phyloP scores from a whole-genome alignment of 306 rosid species.

The Phaseolus lunatus region DNA sequence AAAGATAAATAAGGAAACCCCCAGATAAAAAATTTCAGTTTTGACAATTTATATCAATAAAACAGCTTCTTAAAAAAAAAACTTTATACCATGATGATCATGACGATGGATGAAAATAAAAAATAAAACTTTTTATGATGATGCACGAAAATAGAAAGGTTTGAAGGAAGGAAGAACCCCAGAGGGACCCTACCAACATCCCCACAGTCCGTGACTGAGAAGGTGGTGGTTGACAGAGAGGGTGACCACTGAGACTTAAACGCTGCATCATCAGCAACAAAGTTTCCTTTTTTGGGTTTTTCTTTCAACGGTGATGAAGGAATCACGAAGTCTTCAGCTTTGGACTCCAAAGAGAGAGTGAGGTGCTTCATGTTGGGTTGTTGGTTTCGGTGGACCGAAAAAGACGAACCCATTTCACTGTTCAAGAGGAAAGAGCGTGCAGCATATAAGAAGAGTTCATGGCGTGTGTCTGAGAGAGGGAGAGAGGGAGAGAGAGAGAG shows the following conservation, averaged over 20 bases:
- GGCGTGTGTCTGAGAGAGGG: conserved; percentile 17
- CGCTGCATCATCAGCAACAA: conserved; percentile 46
- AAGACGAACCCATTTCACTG: conserved; percentile 75
- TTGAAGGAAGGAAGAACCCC: neutral
- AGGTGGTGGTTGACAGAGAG: conserved; percentile 52
- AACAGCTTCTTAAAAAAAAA: conserved; percentile 1
- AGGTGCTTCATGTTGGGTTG: conserved; percentile 67
- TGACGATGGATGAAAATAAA: neutral
- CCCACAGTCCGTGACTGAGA: conserved; percentile 49
- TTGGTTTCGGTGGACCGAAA: conserved; percentile 61
- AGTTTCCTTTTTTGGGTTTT: conserved; percentile 50
- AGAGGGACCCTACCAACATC: conserved; percentile 48
- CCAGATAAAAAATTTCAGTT: neutral
- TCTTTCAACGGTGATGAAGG: conserved; percentile 73
- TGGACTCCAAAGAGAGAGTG: conserved; percentile 58
- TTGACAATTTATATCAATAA: neutral
- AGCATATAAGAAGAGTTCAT: conserved; percentile 23
- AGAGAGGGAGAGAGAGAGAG: conserved; percentile 20
- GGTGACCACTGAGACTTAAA: conserved; percentile 57
- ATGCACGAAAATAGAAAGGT: conserved; percentile 5
- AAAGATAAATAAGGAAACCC: neutral
- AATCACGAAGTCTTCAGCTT: conserved; percentile 58
- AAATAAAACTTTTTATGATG: neutral
- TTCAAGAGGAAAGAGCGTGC: conserved; percentile 8
- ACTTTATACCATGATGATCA: conserved; percentile 14